A percentile compares a stretch with the other conserved stretches of the same genome.
Conservation (phyloP, 1,139 yeast genomes). For the Yamadazyma dushanensis region DNA sequence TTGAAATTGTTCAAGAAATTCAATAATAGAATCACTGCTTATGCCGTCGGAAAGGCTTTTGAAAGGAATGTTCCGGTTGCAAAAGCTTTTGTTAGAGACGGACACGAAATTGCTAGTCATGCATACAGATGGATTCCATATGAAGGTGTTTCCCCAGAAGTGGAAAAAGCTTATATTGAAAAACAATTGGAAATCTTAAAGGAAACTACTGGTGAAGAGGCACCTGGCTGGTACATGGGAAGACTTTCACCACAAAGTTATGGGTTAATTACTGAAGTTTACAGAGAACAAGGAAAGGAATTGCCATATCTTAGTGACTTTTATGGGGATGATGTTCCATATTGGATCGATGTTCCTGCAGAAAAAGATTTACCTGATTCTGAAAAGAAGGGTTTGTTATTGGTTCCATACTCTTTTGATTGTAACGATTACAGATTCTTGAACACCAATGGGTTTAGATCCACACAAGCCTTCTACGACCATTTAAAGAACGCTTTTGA, state of each 20-base stretch:
- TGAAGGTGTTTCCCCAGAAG: slow-evolving; percentile 18
- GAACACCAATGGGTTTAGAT: slow-evolving; percentile 17
- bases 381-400: slow-evolving; percentile 18
- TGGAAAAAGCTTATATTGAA: slow-evolving; percentile 19
- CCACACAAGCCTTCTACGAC: slow-evolving; percentile 17
- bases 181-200: slow-evolving; percentile 17
- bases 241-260: slow-evolving; percentile 19
- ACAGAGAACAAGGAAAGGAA: slow-evolving; percentile 16
- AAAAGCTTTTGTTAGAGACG: slow-evolving; percentile 32
- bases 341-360: slow-evolving; percentile 20
- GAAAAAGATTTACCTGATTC: slow-evolving; percentile 17
- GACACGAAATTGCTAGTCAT: slow-evolving; percentile 39
- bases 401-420: slow-evolving; percentile 19
- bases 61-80: slow-evolving; percentile 29
- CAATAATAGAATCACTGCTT: slow-evolving; percentile 29
- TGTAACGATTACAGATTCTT: slow-evolving; percentile 19
- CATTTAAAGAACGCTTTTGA: slow-evolving; percentile 32
- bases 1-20: slow-evolving; percentile 28
- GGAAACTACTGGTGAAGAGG: slow-evolving; percentile 15
- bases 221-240: slow-evolving; percentile 21
- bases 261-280: slow-evolving; percentile 18
- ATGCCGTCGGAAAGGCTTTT: slow-evolving; percentile 39
- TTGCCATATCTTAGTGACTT: slow-evolving; percentile 19
- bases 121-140: slow-evolving; percentile 39
- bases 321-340: slow-evolving; percentile 21